phyloP scores from a whole-genome alignment of 2,329 filamentous ascomycete genomes.

The Conoideocrella luteorostrata region DNA sequence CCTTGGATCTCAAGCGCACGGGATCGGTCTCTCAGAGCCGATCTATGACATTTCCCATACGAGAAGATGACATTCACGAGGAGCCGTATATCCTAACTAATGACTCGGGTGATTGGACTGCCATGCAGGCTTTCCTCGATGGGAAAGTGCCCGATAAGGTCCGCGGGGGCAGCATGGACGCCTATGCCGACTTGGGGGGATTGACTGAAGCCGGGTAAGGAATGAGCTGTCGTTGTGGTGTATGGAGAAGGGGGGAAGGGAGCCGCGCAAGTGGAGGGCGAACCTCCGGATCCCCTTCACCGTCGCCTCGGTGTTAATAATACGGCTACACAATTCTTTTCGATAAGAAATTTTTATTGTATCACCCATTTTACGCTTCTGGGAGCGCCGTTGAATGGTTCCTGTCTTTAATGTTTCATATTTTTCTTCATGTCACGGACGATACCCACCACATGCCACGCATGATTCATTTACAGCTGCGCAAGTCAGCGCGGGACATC shows the following conservation, averaged over 20 bases:
- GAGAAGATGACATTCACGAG: slow-evolving; percentile 17
- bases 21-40: slow-evolving; percentile 13
- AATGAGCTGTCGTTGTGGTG: too few relatives aligned
- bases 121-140: slow-evolving; percentile 31
- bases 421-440: slow-evolving; percentile 3
- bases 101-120: slow-evolving; percentile 29
- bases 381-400: too few relatives aligned
- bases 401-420: background rate
- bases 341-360: too few relatives aligned
- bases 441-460: slow-evolving; percentile 4
- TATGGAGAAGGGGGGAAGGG: too few relatives aligned
- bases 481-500: background rate
- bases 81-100: slow-evolving; percentile 19
- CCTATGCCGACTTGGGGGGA: slow-evolving; percentile 39
- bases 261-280: too few relatives aligned
- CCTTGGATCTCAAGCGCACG: slow-evolving; percentile 18
- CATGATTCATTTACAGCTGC: background rate
- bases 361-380: slow-evolving; percentile 1
- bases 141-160: slow-evolving; percentile 12
- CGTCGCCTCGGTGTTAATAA: background rate
- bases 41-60: slow-evolving; percentile 10
- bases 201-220: slow-evolving; percentile 31
- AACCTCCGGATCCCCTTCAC: too few relatives aligned
- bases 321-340: too few relatives aligned
- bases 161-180: slow-evolving; percentile 20